phyloP scores from a whole-genome alignment of 176 grass and related monocot genomes.

The Oryza punctata region DNA sequence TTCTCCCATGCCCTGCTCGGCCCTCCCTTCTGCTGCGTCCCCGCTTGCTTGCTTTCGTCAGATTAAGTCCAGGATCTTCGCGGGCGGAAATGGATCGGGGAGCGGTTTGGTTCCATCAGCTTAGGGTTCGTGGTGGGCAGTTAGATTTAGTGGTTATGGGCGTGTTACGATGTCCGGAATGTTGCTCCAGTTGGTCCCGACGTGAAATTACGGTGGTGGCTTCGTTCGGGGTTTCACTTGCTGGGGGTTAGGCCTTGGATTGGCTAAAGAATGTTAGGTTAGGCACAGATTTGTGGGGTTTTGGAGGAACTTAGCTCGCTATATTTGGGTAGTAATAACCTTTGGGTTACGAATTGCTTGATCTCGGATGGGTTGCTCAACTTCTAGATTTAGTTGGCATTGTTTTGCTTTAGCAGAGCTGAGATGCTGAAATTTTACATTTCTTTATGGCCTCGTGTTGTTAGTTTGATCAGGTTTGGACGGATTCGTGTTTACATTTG shows the following conservation, averaged over 20 bases:
- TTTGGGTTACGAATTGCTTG: conserved; percentile 23
- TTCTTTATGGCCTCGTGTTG: not conserved
- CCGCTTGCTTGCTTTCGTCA: conserved; percentile 37
- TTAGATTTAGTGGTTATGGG: conserved; percentile 39
- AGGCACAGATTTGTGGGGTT: conserved; percentile 18
- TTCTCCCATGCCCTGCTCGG: not conserved
- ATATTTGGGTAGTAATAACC: not conserved
- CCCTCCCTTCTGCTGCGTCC: not conserved
- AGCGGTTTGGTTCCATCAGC: not conserved
- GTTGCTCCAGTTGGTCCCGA: not conserved
- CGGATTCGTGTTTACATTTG: not conserved
- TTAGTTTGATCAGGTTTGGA: conserved; percentile 2
- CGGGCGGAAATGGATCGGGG: conserved; percentile 40
- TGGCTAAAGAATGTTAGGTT: not conserved
- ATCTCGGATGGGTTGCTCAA: not conserved
- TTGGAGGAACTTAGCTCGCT: not conserved
- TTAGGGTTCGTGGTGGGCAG: conserved; percentile 26
- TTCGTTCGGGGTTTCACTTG: not conserved
- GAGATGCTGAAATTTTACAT: not conserved
- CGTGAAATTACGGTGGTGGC: conserved; percentile 15
- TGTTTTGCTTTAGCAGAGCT: not conserved
- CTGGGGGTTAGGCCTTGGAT: conserved; percentile 20
- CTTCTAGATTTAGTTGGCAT: conserved; percentile 23
- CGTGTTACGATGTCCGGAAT: not conserved
- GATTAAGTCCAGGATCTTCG: conserved; percentile 33